phyloP scores from a whole-genome alignment of 2,329 filamentous ascomycete genomes.

The Clonostachys rhizophaga region DNA sequence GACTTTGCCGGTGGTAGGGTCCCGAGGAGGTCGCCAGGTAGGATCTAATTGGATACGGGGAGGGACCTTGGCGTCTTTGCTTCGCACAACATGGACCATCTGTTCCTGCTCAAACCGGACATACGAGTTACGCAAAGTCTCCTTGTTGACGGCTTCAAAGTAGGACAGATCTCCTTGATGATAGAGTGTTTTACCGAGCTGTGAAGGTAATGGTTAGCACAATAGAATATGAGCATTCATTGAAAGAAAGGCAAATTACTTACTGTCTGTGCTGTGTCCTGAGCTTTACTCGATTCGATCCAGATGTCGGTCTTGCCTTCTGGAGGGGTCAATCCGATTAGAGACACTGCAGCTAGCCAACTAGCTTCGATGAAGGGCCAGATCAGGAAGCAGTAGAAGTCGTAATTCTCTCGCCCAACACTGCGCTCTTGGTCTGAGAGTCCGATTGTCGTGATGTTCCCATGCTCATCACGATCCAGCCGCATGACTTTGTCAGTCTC shows the following conservation, averaged over 20 bases:
- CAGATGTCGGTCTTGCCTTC: conserved; percentile 59
- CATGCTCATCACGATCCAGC: conserved; percentile 52
- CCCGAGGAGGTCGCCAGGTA: conserved; percentile 69
- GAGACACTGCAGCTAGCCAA: conserved; percentile 85
- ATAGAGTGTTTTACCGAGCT: conserved; percentile 94
- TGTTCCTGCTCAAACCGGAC: conserved; percentile 85
- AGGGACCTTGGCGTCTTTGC: conserved; percentile 57
- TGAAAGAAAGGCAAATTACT: conserved; percentile 16
- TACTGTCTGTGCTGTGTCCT: conserved; percentile 77
- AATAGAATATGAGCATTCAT: background rate
- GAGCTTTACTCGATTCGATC: conserved; percentile 73
- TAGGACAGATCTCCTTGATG: conserved; percentile 96
- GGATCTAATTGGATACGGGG: conserved; percentile 64
- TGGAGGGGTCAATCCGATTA: conserved; percentile 83
- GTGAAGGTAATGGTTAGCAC: background rate
- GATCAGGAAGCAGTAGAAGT: conserved; percentile 98
- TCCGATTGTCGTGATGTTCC: conserved; percentile 62
- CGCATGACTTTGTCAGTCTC: conserved; percentile 75
- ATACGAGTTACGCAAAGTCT: conserved; percentile 93
- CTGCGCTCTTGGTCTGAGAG: conserved; percentile 72
- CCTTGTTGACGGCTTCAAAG: conserved; percentile 97
- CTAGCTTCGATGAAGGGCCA: conserved; percentile 97
- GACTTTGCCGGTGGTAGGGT: conserved; percentile 55
- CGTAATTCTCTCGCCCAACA: conserved; percentile 86
- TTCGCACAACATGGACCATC: conserved; percentile 72